A percentile compares a stretch with the other conserved stretches of the same genome.
These are phyloP conservation scores for Kurtzmaniella quercitrusa DNA, from an alignment of 1,139 yeast genomes.

Conservation along the genomic window DNA sequence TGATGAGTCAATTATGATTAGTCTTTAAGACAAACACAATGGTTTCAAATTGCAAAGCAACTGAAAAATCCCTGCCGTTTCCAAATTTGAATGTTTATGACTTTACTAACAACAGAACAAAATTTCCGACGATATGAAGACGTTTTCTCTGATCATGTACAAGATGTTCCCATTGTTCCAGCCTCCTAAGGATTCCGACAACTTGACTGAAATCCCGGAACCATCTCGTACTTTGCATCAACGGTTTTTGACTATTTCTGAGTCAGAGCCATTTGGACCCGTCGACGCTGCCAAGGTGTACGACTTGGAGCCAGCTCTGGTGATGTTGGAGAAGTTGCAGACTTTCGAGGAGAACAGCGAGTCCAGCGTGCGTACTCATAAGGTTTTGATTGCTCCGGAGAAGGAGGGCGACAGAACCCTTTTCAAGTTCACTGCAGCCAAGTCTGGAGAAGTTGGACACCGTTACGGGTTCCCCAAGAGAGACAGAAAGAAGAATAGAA, in stretches of 20 bases:
- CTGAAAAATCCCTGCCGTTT: background rate
- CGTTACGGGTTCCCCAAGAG: constrained; percentile 90
- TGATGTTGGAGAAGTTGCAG: constrained; percentile 63
- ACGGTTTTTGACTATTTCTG: constrained; percentile 84
- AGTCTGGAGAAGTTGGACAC: constrained; percentile 80
- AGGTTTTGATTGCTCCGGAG: constrained; percentile 47
- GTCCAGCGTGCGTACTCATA: constrained; percentile 17
- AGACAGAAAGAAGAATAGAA: constrained; percentile 77
- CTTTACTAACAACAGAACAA: constrained; percentile 42
- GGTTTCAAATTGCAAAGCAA: constrained; percentile 41
- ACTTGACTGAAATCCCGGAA: constrained; percentile 89
- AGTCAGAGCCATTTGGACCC: constrained; percentile 96
- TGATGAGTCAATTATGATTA: constrained; percentile 66
- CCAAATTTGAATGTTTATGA: background rate
- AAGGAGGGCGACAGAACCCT: constrained; percentile 55
- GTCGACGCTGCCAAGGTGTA: constrained; percentile 89
- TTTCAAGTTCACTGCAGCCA: constrained; percentile 72
- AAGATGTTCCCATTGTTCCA: constrained; percentile 76
- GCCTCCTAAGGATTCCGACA: constrained; percentile 49
- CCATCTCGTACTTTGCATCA: constrained; percentile 82
- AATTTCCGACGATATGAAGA: constrained; percentile 47
- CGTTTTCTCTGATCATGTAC: constrained; percentile 59
- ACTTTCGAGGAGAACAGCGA: constrained; percentile 44
- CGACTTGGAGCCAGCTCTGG: constrained; percentile 80
- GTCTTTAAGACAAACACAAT: constrained; percentile 69